Percentiles rank a stretch among this genome's conserved stretches.
These are phyloP conservation scores for Aspergillus costaricaensis DNA, from an alignment of 2,329 filamentous ascomycete genomes.

Conservation along the genomic window DNA sequence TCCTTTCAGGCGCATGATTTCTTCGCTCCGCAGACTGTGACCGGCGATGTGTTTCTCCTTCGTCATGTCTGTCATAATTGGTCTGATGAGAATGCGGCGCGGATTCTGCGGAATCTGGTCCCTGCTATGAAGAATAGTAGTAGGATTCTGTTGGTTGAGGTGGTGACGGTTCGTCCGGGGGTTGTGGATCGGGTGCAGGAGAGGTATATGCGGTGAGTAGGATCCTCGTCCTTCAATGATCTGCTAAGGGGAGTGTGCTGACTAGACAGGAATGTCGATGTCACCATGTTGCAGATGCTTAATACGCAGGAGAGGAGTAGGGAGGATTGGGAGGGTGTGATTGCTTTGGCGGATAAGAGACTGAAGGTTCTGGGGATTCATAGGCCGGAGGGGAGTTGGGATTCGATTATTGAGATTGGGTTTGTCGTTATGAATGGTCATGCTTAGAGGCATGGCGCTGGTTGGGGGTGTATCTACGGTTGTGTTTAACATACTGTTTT, in stretches of 20 bases:
- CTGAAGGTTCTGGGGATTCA: background rate
- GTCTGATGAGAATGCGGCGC: constrained; percentile 9
- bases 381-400: background rate
- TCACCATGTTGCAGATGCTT: constrained; percentile 1
- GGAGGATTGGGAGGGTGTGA: constrained; percentile 9
- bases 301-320: constrained; percentile 5
- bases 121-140: constrained; percentile 9
- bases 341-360: background rate
- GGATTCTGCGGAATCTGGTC: constrained; percentile 9
- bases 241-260: background rate
- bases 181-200: background rate
- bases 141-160: constrained; percentile 3
- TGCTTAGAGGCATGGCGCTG: background rate
- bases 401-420: constrained; percentile 7
- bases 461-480: no score
- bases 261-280: background rate
- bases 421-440: background rate
- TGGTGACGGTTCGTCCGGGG: background rate
- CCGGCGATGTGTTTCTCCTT: constrained; percentile 14
- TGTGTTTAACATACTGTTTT: no score
- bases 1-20: constrained; percentile 7
- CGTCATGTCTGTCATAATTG: constrained; percentile 19
- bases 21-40: constrained; percentile 1
- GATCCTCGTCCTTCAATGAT: no score
- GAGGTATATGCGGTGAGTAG: background rate